These are phyloP conservation scores for Tricholoma flavovirens DNA, from an alignment of 768 basidiomycete genomes.

Conservation along the genomic window DNA sequence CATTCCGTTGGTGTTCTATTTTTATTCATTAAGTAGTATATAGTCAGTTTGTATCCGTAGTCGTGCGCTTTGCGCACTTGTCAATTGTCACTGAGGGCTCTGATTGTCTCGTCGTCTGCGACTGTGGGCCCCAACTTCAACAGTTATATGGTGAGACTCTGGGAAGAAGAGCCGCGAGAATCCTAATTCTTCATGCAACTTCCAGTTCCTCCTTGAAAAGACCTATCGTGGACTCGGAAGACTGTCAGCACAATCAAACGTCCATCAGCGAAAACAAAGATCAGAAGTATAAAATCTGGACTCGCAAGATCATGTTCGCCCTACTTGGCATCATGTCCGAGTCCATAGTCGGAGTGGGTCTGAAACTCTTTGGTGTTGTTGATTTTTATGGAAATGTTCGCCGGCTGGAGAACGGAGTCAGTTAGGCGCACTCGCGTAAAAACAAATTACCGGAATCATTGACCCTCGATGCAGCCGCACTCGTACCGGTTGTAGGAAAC, in stretches of 20 bases:
- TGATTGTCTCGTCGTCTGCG: too few species aligned
- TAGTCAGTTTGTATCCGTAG: too few species aligned
- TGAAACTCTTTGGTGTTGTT: constrained; percentile 49
- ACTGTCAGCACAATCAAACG: neutral
- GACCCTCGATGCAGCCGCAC: constrained; percentile 29
- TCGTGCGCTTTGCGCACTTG: too few species aligned
- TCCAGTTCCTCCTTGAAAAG: neutral
- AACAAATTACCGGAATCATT: neutral
- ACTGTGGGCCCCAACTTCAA: too few species aligned
- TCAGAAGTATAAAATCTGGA: neutral
- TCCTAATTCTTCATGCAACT: too few species aligned
- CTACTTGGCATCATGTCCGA: constrained; percentile 24
- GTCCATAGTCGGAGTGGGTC: constrained; percentile 36
- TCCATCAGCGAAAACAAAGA: neutral
- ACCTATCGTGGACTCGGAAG: neutral
- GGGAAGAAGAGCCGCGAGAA: too few species aligned
- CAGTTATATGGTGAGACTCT: too few species aligned
- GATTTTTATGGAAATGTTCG: constrained; percentile 50
- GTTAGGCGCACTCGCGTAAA: neutral
- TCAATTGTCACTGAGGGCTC: too few species aligned
- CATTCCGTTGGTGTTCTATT: too few species aligned
- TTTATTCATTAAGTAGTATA: too few species aligned
- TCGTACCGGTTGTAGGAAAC: constrained; percentile 29
- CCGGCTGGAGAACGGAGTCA: constrained; percentile 21
- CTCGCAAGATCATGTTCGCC: constrained; percentile 14